Conservation (phyloP, 345 rosid genomes). For the Eucalyptus urophylla region DNA sequence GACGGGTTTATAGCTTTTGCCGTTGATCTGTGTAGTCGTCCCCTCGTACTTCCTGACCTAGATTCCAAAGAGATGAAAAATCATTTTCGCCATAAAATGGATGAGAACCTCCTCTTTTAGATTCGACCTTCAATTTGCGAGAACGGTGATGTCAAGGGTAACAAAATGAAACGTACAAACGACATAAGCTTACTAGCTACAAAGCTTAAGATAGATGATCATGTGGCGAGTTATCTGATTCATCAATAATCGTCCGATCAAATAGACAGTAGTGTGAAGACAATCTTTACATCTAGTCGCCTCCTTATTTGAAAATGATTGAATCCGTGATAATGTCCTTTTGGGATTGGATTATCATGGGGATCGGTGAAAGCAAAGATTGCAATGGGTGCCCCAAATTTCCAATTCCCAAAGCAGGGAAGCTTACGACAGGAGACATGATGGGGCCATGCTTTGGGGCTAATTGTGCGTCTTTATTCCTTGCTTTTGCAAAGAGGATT, state of each 20-base stretch:
- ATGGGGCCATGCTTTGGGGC: neutral
- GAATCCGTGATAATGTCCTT: neutral
- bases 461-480: constrained; percentile 13
- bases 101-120: neutral
- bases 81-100: neutral
- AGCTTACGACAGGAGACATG: neutral
- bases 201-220: neutral
- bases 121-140: neutral
- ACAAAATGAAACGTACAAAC: neutral
- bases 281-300: neutral
- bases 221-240: neutral
- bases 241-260: neutral
- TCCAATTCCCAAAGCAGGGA: neutral
- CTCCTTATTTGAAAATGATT: neutral
- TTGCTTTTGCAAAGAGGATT: constrained; percentile 2
- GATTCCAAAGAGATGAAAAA: neutral
- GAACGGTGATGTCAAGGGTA: neutral
- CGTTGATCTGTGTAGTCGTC: neutral
- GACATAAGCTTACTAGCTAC: neutral
- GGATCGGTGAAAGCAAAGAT: neutral
- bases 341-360: neutral
- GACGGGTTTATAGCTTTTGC: neutral
- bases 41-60: neutral
- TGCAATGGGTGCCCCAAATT: neutral
- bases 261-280: neutral